A percentile compares a stretch with the other conserved stretches of the same genome.
Conservation (phyloP, 2,329 filamentous ascomycete genomes). For the Immersiporthe knoxdaviesiana region DNA sequence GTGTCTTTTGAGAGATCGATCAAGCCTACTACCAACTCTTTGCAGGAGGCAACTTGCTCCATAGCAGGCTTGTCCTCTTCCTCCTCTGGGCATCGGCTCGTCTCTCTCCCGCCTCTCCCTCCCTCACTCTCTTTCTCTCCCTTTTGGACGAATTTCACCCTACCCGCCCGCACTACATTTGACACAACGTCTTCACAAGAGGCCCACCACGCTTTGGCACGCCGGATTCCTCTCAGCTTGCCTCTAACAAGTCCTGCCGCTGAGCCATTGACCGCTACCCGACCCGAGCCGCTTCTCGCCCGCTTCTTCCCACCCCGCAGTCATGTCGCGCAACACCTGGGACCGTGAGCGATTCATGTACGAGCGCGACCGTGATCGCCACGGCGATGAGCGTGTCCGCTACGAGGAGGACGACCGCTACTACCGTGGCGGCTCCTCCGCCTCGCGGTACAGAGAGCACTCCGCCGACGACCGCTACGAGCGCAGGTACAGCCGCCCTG, state of each 20-base stretch:
- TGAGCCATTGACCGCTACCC: conserved; percentile 6
- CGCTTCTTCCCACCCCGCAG: conserved; percentile 15
- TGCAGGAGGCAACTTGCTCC: neutral
- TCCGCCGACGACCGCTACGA: conserved; percentile 55
- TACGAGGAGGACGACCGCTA: conserved; percentile 58
- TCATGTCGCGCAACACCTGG: conserved; percentile 43
- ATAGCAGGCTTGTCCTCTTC: neutral
- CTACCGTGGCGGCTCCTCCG: conserved; percentile 43
- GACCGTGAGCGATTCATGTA: conserved; percentile 57
- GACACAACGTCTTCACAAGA: neutral
- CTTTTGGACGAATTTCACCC: neutral
- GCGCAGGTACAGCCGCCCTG: conserved; percentile 47
- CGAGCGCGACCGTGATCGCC: conserved; percentile 53
- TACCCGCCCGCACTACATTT: neutral
- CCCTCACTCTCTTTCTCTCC: neutral
- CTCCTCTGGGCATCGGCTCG: too few species aligned
- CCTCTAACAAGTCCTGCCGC: neutral
- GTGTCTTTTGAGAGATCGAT: neutral
- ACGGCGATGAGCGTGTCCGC: conserved; percentile 52
- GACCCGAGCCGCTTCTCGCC: conserved; percentile 11
- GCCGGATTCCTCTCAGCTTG: neutral
- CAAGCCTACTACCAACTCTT: neutral
- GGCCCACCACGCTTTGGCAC: neutral
- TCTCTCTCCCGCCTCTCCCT: too few species aligned
- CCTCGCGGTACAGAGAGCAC: conserved; percentile 46